A percentile compares a stretch with the other conserved stretches of the same genome.
Evolutionary conservation across 208 protist genomes (phyloP).

Genomic region (Wallacemonas collosoma): DNA sequence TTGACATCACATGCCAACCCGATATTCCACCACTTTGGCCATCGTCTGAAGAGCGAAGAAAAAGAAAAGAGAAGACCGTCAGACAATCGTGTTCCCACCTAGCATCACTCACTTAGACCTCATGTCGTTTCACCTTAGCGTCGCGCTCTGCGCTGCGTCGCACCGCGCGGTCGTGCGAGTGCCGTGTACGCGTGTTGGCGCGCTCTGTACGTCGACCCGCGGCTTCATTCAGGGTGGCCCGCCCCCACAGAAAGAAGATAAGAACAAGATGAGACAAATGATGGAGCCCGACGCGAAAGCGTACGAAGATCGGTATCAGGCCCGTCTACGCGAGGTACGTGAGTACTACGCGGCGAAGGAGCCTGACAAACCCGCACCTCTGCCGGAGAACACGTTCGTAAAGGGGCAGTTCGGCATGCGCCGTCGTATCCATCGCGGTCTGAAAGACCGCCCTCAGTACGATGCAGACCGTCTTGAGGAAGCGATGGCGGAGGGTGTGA

Average conservation of each 20-base stretch:
- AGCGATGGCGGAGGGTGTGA: slow-evolving; percentile 55
- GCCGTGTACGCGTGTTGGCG: not conserved
- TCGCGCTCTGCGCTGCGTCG: slow-evolving; percentile 8
- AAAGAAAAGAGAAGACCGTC: not conserved
- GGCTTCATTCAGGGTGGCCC: slow-evolving; percentile 71
- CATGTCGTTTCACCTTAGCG: not conserved
- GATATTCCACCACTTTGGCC: too few species aligned
- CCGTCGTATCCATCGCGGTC: slow-evolving; percentile 49
- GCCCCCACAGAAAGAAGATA: slow-evolving; percentile 38
- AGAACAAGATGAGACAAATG: slow-evolving; percentile 26
- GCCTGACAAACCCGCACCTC: slow-evolving; percentile 61
- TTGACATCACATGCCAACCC: too few species aligned
- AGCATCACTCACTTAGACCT: too few species aligned
- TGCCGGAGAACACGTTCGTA: slow-evolving; percentile 71
- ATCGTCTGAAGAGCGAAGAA: not conserved
- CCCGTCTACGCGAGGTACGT: slow-evolving; percentile 31
- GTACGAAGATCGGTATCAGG: slow-evolving; percentile 44
- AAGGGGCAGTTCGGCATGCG: slow-evolving; percentile 86
- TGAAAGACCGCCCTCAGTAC: slow-evolving; percentile 30
- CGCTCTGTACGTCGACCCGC: slow-evolving; percentile 18
- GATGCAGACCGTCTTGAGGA: slow-evolving; percentile 33
- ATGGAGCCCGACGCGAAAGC: slow-evolving; percentile 29
- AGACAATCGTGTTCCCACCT: too few species aligned
- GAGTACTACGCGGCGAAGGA: slow-evolving; percentile 57
- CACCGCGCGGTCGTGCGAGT: not conserved